Conservation (phyloP, 164 flowering plant species). For the Macadamia integrifolia region DNA sequence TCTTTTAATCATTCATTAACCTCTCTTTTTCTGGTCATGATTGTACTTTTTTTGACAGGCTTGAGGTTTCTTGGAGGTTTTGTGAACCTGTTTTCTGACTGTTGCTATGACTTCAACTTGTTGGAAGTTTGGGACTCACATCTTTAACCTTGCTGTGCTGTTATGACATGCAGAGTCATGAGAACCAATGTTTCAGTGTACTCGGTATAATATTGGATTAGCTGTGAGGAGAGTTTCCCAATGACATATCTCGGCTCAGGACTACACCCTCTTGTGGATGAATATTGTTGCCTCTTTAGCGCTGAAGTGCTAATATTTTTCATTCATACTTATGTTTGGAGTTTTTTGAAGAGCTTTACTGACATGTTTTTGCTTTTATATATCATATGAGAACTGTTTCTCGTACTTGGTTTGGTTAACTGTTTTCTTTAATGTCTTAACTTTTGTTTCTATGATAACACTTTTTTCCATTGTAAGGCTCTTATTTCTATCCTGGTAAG, state of each 20-base stretch:
- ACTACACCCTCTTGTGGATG: constrained; percentile 17
- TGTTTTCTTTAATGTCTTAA: background rate
- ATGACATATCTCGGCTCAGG: constrained; percentile 18
- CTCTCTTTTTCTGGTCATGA: constrained; percentile 18
- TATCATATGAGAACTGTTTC: constrained; percentile 6
- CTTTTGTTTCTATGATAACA: constrained; percentile 8
- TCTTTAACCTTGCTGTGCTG: constrained; percentile 92
- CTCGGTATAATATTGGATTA: constrained; percentile 13
- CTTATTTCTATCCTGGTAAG: background rate
- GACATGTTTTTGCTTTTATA: constrained; percentile 13
- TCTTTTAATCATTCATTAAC: no score
- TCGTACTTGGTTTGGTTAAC: constrained; percentile 5
- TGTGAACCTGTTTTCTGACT: constrained; percentile 75
- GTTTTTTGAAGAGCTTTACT: constrained; percentile 16
- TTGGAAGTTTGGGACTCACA: constrained; percentile 96
- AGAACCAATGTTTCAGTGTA: constrained; percentile 18
- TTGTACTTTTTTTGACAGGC: constrained; percentile 46
- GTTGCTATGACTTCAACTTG: constrained; percentile 65
- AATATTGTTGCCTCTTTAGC: constrained; percentile 9
- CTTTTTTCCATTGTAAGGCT: constrained; percentile 4
- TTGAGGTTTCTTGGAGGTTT: constrained; percentile 61
- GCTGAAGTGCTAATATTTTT: constrained; percentile 14
- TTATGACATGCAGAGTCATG: constrained; percentile 87
- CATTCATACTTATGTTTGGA: constrained; percentile 5
- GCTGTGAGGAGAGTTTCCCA: constrained; percentile 1